Base-by-base conservation (phyloP, 257 asterid genomes). In the Coffea canephora region DNA sequence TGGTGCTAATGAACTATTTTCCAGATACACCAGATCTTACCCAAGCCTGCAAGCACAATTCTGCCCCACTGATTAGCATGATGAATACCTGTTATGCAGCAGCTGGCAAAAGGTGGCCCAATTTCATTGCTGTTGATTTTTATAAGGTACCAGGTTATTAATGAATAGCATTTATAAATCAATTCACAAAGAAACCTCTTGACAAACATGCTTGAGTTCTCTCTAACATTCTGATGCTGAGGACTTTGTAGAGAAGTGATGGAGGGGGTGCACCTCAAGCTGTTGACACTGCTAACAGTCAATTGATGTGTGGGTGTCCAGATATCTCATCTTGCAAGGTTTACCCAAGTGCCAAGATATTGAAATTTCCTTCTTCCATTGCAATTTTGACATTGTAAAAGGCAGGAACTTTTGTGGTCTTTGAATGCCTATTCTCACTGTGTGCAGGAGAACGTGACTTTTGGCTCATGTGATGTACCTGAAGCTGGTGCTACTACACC, bases 191-290 rank as follows among this genome's bases (percentile, higher is more conserved):
- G 13, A 62, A 39, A 45, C 59, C 59, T 62, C 46, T 62, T 15
- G 14, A 62, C 2, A 5, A 34, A 70, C 49, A 25, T 61, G 25
- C 61, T 68, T 31, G 19, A 59, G 21, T 2, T 3, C 11, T 27
- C 3, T 45, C 34, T 12, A 80, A 12, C 19, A 31, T 48, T 36
- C 67, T 15, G 4, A 41, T 54, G 77, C 73, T 13, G 61, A 73
- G 77, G 46, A 71, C 71, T 71, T 78, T 82, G 84, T 89, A 94
- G 99, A 96, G 98, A 90, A 96, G 99, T 79, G 94, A 94, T 81
- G 99, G 97, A 76, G 98, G 97, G 65, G 99, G 99, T 83, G 96
- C 96, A 34, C 73, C 96, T 71, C 92, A 87, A 78, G 98, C 96
- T 65, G 92, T 91, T 50, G 97, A 96, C 80, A 84, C 54, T 78